Evolutionary conservation across 108 stramenopile genomes (phyloP).

Genomic region (Conticribra weissflogii): DNA sequence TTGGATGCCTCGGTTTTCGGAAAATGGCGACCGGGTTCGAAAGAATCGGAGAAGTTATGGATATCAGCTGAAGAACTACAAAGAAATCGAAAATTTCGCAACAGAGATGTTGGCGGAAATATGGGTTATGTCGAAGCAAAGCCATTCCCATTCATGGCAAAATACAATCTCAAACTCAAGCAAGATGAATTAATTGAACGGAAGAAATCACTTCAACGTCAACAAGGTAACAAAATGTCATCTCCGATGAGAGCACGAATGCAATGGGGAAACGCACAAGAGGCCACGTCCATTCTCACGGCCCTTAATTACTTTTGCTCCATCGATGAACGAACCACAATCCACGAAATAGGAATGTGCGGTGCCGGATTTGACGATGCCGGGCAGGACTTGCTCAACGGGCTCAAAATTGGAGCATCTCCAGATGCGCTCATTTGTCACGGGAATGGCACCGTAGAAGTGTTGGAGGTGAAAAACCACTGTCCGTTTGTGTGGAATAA

Average conservation of each 20-base stretch:
- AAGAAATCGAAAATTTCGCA: neutral
- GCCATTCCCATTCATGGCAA: slow-evolving; percentile 65
- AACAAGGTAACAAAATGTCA: slow-evolving; percentile 8
- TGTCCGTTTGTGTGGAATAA: slow-evolving; percentile 80
- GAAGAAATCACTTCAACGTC: slow-evolving; percentile 17
- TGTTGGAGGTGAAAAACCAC: slow-evolving; percentile 90
- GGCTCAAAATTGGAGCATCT: slow-evolving; percentile 72
- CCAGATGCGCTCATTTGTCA: slow-evolving; percentile 81
- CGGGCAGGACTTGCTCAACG: slow-evolving; percentile 30
- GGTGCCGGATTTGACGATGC: slow-evolving; percentile 67
- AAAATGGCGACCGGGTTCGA: slow-evolving; percentile 29
- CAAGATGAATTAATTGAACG: slow-evolving; percentile 38
- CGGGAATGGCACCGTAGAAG: slow-evolving; percentile 74
- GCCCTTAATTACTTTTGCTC: slow-evolving; percentile 82
- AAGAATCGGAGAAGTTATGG: slow-evolving; percentile 33
- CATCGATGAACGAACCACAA: slow-evolving; percentile 34
- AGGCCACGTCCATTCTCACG: slow-evolving; percentile 80
- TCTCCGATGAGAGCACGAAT: slow-evolving; percentile 59
- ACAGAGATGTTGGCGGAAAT: neutral
- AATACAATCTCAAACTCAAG: slow-evolving; percentile 58
- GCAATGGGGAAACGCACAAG: slow-evolving; percentile 88
- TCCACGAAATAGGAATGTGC: slow-evolving; percentile 88
- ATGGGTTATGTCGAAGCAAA: neutral
- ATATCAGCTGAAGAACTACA: slow-evolving; percentile 15
- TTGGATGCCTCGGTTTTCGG: slow-evolving; percentile 1